phyloP scores from a whole-genome alignment of 2,329 filamentous ascomycete species.

The Talaromyces sp. region DNA sequence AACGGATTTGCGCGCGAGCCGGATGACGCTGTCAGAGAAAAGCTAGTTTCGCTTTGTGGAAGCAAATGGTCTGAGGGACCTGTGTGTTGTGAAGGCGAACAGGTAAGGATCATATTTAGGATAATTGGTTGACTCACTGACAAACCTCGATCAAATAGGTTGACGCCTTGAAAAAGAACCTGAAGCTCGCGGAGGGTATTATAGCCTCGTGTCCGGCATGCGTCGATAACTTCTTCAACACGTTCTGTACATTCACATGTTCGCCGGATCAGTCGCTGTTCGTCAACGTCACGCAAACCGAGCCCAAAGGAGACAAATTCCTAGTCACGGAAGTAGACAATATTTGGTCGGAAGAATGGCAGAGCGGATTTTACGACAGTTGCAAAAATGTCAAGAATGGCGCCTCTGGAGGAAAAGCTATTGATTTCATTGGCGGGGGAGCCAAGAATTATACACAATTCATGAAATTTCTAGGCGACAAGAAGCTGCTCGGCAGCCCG shows the following conservation, averaged over 20 bases:
- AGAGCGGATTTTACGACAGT: conserved; percentile 86
- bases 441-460: conserved; percentile 86
- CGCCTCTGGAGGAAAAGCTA: conserved; percentile 86
- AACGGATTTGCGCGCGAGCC: conserved; percentile 78
- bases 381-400: conserved; percentile 99
- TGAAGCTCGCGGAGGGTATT: conserved; percentile 82
- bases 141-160: conserved; percentile 52
- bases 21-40: conserved; percentile 65
- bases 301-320: conserved; percentile 53
- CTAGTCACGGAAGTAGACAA: conserved; percentile 90
- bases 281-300: conserved; percentile 80
- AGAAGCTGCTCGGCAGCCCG: conserved; percentile 83
- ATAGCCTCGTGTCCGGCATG: conserved; percentile 94
- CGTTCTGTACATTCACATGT: conserved; percentile 97
- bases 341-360: conserved; percentile 78
- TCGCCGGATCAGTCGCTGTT: conserved; percentile 95
- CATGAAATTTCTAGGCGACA: conserved; percentile 87
- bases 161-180: conserved; percentile 73
- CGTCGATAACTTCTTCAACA: conserved; percentile 97
- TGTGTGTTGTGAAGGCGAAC: conserved; percentile 79
- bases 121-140: conserved; percentile 17
- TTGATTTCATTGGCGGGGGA: conserved; percentile 92
- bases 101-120: conserved; percentile 48
- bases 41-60: conserved; percentile 82
- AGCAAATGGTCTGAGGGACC: conserved; percentile 78